Evolutionary conservation across 163 green algal species (phyloP).

Genomic region (Prototheca wickerhamii): DNA sequence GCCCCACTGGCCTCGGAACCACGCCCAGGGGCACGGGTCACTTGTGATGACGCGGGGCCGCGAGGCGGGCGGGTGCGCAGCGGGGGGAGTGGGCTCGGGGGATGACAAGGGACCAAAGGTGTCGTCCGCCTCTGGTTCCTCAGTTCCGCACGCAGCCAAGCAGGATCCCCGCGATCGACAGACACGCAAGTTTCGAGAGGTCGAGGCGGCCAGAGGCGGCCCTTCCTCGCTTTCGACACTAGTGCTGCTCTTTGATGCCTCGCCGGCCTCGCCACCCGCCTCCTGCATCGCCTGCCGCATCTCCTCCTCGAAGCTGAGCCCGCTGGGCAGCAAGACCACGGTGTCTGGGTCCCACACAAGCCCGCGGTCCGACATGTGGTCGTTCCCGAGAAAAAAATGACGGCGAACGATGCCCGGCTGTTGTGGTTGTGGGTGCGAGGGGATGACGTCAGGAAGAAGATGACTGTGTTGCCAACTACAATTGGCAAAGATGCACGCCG

Average conservation of each 20-base stretch:
- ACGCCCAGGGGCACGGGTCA: conserved; percentile 22
- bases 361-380: conserved; percentile 8
- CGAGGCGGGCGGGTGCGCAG: background rate
- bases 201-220: background rate
- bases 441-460: no score
- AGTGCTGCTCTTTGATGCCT: background rate
- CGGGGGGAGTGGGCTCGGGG: background rate
- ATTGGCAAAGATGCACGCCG: background rate
- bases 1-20: conserved; percentile 31
- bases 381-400: conserved; percentile 32
- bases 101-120: no score
- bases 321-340: conserved; percentile 17
- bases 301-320: background rate
- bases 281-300: background rate
- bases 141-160: no score
- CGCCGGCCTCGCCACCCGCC: background rate
- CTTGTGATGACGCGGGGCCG: background rate
- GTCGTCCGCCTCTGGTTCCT: no score
- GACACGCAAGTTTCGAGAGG: background rate
- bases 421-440: no score
- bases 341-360: conserved; percentile 14
- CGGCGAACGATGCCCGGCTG: conserved; percentile 9
- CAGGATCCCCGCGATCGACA: background rate
- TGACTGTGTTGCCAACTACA: no score
- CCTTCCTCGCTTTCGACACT: background rate